phyloP scores from a whole-genome alignment of 805 yeast genomes.

The Jamesozyma piceae region DNA sequence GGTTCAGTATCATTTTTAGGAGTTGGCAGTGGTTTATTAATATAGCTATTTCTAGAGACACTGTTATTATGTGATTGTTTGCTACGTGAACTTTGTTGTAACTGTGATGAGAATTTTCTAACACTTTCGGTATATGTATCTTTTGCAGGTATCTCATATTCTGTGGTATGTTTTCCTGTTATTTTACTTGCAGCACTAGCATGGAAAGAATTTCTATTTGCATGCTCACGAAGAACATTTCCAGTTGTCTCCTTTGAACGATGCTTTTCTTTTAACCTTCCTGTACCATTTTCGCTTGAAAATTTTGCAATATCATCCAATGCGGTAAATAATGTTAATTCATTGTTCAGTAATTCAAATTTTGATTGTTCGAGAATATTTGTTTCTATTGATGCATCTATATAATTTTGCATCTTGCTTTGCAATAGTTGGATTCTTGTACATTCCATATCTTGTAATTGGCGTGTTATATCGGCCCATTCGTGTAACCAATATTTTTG shows the following conservation, averaged over 20 bases:
- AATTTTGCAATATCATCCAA: conserved; percentile 26
- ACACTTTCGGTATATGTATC: conserved; percentile 19
- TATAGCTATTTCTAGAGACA: background rate
- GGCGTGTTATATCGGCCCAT: conserved; percentile 23
- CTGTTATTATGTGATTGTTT: background rate
- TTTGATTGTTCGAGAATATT: conserved; percentile 23
- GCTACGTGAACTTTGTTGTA: conserved; percentile 10
- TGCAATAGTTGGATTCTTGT: conserved; percentile 24
- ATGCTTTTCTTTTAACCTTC: conserved; percentile 22
- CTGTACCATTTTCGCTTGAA: conserved; percentile 28
- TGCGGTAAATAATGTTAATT: conserved; percentile 21
- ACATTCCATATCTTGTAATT: conserved; percentile 26
- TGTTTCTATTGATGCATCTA: conserved; percentile 20
- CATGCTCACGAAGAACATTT: background rate
- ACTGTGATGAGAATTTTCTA: conserved; percentile 22
- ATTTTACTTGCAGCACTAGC: background rate
- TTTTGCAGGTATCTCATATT: background rate
- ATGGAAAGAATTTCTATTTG: background rate
- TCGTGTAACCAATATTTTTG: conserved; percentile 27
- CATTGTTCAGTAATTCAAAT: conserved; percentile 20
- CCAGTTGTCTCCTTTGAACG: background rate
- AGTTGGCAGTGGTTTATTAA: background rate
- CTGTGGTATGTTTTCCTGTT: background rate
- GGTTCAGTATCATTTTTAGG: background rate
- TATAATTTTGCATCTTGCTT: conserved; percentile 21